Evolutionary conservation across 768 basidiomycete species (phyloP).

Genomic region (Lepiota venenata): DNA sequence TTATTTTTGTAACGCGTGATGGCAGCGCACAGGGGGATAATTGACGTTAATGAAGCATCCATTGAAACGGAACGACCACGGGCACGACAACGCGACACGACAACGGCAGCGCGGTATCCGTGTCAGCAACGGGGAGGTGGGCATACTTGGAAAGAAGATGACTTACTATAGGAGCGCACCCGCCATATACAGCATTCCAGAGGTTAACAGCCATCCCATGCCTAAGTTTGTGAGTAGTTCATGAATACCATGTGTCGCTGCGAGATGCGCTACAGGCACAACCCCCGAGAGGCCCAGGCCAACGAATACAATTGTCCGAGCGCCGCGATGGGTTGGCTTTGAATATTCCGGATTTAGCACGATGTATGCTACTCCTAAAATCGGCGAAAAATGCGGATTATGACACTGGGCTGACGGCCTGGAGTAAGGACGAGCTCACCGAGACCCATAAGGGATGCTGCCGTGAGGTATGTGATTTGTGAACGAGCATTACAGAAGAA

Average conservation of each 20-base stretch:
- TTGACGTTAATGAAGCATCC: conserved; percentile 15
- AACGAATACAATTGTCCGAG: conserved; percentile 78
- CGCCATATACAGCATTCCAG: conserved; percentile 71
- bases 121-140: conserved; percentile 6
- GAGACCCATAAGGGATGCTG: conserved; percentile 49
- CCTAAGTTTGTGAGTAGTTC: conserved; percentile 62
- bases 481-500: conserved; percentile 63
- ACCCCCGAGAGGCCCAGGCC: conserved; percentile 69
- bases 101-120: not conserved
- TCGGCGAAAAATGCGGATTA: conserved; percentile 17
- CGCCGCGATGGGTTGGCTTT: conserved; percentile 69
- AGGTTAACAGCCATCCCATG: conserved; percentile 63
- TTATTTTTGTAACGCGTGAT: not conserved
- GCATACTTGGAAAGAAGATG: conserved; percentile 2
- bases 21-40: conserved; percentile 13
- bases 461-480: conserved; percentile 51
- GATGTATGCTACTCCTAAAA: conserved; percentile 63
- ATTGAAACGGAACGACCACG: conserved; percentile 16
- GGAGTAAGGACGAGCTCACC: conserved; percentile 41
- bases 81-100: conserved; percentile 6
- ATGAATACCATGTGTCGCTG: conserved; percentile 53
- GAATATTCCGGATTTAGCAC: conserved; percentile 79
- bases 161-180: conserved; percentile 85
- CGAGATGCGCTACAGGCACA: conserved; percentile 65
- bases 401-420: conserved; percentile 18